Percentiles rank a stretch among this genome's conserved stretches.
Evolutionary conservation across 495 filamentous ascomycete genomes (phyloP).

Genomic region (Hypoxylon subgilvum): DNA sequence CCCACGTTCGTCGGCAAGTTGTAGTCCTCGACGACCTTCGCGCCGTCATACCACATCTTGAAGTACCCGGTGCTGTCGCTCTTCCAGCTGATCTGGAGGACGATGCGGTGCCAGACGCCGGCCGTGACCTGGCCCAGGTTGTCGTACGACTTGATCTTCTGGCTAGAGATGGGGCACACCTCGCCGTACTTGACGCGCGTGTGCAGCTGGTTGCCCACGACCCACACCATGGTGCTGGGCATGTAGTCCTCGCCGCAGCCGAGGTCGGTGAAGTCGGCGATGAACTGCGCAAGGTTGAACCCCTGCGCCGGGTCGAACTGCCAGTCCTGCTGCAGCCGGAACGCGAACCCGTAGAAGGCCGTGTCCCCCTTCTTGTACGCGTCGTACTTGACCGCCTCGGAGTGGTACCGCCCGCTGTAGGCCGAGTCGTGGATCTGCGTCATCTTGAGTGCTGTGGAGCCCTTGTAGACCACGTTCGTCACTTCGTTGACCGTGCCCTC

Average conservation of each 20-base stretch:
- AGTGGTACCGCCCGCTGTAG: slow-evolving; percentile 61
- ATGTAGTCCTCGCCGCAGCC: slow-evolving; percentile 57
- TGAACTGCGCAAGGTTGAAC: slow-evolving; percentile 64
- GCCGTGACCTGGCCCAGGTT: slow-evolving; percentile 50
- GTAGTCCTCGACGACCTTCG: slow-evolving; percentile 52
- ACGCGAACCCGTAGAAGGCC: slow-evolving; percentile 63
- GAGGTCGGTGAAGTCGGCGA: slow-evolving; percentile 57
- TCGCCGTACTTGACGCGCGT: slow-evolving; percentile 56
- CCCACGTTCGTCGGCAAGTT: slow-evolving; percentile 54
- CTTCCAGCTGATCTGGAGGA: slow-evolving; percentile 58
- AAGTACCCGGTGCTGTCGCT: slow-evolving; percentile 54
- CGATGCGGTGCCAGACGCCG: slow-evolving; percentile 58
- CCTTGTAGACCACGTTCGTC: slow-evolving; percentile 53
- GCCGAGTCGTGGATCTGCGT: slow-evolving; percentile 56
- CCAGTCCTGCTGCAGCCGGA: slow-evolving; percentile 59
- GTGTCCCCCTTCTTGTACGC: slow-evolving; percentile 58
- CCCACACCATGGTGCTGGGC: slow-evolving; percentile 61
- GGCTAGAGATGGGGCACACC: slow-evolving; percentile 42
- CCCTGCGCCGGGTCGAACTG: slow-evolving; percentile 54
- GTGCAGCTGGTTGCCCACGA: slow-evolving; percentile 54
- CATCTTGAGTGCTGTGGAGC: slow-evolving; percentile 57
- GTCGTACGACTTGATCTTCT: slow-evolving; percentile 42
- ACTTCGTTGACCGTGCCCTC: slow-evolving; percentile 56
- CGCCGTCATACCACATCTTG: slow-evolving; percentile 59
- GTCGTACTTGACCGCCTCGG: slow-evolving; percentile 56